These are phyloP conservation scores for Lachnellula hyalina DNA, from an alignment of 2,329 filamentous ascomycete species.

Conservation along the genomic window DNA sequence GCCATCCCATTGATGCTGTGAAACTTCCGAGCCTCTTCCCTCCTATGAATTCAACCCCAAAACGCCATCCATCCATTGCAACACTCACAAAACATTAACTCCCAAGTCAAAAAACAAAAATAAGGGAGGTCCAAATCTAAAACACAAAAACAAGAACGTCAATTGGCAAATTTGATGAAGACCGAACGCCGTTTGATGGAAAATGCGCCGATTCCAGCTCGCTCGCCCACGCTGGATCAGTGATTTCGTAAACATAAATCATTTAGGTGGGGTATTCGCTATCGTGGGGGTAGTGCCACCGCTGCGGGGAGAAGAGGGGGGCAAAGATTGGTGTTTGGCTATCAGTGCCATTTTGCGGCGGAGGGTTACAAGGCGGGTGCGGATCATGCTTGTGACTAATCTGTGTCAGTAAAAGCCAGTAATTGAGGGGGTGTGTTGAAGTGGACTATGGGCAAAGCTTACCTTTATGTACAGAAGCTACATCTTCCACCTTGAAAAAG, in stretches of 20 bases:
- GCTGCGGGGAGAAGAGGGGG: slow-evolving; percentile 28
- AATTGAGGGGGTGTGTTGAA: neutral
- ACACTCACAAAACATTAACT: neutral
- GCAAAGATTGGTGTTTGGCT: slow-evolving; percentile 38
- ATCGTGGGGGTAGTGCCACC: slow-evolving; percentile 30
- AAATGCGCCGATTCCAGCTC: slow-evolving; percentile 4
- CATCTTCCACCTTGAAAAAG: slow-evolving; percentile 61
- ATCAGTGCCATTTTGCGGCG: slow-evolving; percentile 59
- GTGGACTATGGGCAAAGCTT: slow-evolving; percentile 32
- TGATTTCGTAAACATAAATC: slow-evolving; percentile 13
- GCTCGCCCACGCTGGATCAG: neutral
- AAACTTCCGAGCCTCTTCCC: neutral
- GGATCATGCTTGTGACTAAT: slow-evolving; percentile 59
- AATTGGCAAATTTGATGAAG: neutral
- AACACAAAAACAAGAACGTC: slow-evolving; percentile 1
- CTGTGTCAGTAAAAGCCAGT: slow-evolving; percentile 26
- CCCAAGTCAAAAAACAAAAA: neutral
- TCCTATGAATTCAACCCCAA: neutral
- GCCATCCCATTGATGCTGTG: neutral
- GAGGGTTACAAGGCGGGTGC: slow-evolving; percentile 48
- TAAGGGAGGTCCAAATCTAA: neutral
- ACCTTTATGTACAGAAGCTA: slow-evolving; percentile 69
- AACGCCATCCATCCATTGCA: neutral
- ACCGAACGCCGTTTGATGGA: neutral
- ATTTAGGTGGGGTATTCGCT: slow-evolving; percentile 29